Base-by-base conservation (phyloP, 2,329 filamentous ascomycete species). In the Byssochlamys sp. region DNA sequence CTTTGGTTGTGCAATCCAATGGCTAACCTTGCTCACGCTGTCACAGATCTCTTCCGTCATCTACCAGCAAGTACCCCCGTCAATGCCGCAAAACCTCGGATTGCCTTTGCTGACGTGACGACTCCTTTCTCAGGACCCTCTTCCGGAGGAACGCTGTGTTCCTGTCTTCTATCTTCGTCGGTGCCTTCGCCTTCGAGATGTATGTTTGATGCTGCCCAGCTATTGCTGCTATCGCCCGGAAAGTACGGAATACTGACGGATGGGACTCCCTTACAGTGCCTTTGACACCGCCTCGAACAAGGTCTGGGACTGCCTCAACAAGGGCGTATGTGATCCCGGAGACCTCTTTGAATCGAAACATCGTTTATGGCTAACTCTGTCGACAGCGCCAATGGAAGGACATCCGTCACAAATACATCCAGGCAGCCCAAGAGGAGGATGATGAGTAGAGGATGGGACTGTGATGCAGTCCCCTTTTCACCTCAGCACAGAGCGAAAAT, bases 351-450 rank as follows among this genome's bases (percentile, higher is more conserved):
- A 56, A 7, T 45, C 4, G 39, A 45, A 24, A 14, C 6, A 24
- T 19, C 14, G 39, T 24, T 45, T 45, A 19, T 63, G 53, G 63
- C 62, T 59, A 35, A 54, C 24, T 55, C 52, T 45, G 25, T 14
- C 10, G 59, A 67, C 71, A 97, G 92, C 90, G 92, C 71, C 92
- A 96, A 95, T 97, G 94, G 94, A 96, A 96, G 84, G 94, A 99
- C 76, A 96, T 99, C 81, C 92, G 95, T 80, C 80, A 86, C 76
- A 87, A 83, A 77, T 99, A 96, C 77, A 76, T 95, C 69, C 78
- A 89, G 77, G 81, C 81, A 59, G 83, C 80, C 57, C 86, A 88
- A 63, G 85, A 85, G 64, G 83, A 86, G 62, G 85, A 87, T 59
- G 77, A 75, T 49, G 69, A 74, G 62, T 70, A 72, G 69, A 68